These are phyloP conservation scores for Naganishia antarctica DNA, from an alignment of 768 basidiomycete genomes.

Conservation along the genomic window DNA sequence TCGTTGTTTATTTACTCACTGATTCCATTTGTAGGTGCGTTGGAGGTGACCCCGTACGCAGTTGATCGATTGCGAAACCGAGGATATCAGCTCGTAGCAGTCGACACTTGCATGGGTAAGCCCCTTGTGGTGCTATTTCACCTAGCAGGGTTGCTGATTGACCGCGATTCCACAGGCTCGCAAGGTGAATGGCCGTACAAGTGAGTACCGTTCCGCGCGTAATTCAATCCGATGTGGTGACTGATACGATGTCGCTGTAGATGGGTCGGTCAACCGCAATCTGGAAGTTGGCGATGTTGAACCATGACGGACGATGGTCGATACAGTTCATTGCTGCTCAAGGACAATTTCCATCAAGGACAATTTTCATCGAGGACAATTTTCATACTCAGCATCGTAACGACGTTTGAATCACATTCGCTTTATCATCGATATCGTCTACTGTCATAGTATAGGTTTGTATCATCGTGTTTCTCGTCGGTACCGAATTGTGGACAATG, in stretches of 20 bases:
- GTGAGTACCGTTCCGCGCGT: slow-evolving; percentile 23
- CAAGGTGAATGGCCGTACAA: slow-evolving; percentile 47
- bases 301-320: no score
- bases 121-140: neutral
- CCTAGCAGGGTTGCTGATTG: neutral
- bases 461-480: no score
- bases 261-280: slow-evolving; percentile 2
- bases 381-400: no score
- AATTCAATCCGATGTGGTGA: neutral
- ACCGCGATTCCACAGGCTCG: slow-evolving; percentile 4
- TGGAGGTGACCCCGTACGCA: slow-evolving; percentile 37
- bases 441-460: no score
- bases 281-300: slow-evolving; percentile 15
- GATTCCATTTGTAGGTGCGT: slow-evolving; percentile 23
- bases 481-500: no score
- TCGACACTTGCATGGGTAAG: slow-evolving; percentile 45
- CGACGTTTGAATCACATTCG: no score
- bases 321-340: no score
- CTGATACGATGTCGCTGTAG: neutral
- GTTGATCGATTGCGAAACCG: slow-evolving; percentile 32
- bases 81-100: slow-evolving; percentile 46
- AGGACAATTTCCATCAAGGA: slow-evolving; percentile 1
- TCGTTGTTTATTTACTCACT: neutral
- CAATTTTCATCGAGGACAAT: no score
- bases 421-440: no score